phyloP scores from a whole-genome alignment of 805 yeast genomes.

The Metschnikowia dekortorum region DNA sequence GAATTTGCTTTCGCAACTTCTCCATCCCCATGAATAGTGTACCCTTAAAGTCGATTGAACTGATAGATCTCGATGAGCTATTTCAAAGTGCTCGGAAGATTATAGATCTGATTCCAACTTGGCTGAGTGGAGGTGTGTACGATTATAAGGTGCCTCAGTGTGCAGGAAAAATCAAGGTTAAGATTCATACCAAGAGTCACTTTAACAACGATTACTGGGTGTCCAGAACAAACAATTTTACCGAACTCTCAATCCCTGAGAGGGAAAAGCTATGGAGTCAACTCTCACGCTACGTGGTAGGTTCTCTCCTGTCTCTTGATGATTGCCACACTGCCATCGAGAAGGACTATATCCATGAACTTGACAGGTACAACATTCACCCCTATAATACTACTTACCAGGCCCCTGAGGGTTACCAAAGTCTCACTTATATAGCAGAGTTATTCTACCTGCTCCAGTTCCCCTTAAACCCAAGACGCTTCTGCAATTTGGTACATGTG shows the following conservation, averaged over 20 bases:
- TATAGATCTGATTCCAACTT: conserved; percentile 9
- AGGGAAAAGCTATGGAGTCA: conserved; percentile 9
- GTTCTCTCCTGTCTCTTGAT: conserved; percentile 13
- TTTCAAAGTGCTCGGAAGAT: conserved; percentile 9
- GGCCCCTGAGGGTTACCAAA: conserved; percentile 13
- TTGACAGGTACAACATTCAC: conserved; percentile 22
- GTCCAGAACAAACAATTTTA: conserved; percentile 14
- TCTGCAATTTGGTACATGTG: conserved; percentile 34
- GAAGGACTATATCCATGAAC: conserved; percentile 31
- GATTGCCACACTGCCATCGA: conserved; percentile 35
- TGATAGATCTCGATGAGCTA: conserved; percentile 9
- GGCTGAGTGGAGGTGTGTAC: conserved; percentile 12
- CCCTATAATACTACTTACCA: conserved; percentile 10
- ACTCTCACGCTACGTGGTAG: conserved; percentile 11
- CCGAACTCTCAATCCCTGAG: conserved; percentile 10
- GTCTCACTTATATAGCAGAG: conserved; percentile 27
- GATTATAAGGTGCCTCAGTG: conserved; percentile 14
- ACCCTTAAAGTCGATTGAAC: conserved; percentile 11
- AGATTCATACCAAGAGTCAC: conserved; percentile 8
- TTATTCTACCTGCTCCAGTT: conserved; percentile 33
- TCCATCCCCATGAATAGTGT: conserved; percentile 11
- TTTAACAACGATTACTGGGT: conserved; percentile 18
- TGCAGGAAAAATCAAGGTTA: conserved; percentile 11
- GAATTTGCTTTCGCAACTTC: background rate
- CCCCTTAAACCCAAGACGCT: conserved; percentile 33